Base-by-base conservation (phyloP, 1,284 basidiomycete genomes). In the Schizophyllum commune region DNA sequence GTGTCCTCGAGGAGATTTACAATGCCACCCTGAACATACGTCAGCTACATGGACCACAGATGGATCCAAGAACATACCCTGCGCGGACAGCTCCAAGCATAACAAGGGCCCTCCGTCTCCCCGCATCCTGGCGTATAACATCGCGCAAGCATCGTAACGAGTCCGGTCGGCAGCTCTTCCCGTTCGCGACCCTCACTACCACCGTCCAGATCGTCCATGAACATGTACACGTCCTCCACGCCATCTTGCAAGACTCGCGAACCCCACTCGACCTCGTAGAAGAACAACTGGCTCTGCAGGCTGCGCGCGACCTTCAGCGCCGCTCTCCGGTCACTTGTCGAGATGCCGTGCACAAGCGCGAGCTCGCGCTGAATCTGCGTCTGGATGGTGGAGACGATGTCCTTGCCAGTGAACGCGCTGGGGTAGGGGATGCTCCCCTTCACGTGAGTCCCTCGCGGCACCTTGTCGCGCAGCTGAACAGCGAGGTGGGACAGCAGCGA, bases 261-360 rank as follows among this genome's bases (percentile, higher is more conserved):
- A 33, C 92, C 94, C 93, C 95, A 97, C 72, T 98, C 96, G 6
- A 98, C 96, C 71, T 99, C 97, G 71, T 96, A 94, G 72, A 98
- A 95, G 80, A 96, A 98, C 5, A 98, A 82, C 72, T 96, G 92
- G 64, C 85, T 88, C 68, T 98, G 95, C 32, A 99, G 78, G 65
- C 91, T 91, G 32, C 93, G 86, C 0, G 95, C 96, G 11, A 97
- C 87, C 67, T 88, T 84, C 11, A 98, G 78, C 1, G 96, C 94
- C 7, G 89, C 88, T 27, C 90, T 83, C 3, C 94, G 82, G 68
- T 94, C 92, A 60, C 78, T 82, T 0, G 83, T 82, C 1, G 85
- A 82, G 32, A 86, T 81, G 9, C 86, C 84, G 62, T 94, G 88
- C 61, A 88, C 91, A 59, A 84, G 77, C 9, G 80, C 74, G 1